A percentile compares a stretch with the other conserved stretches of the same genome.
These are phyloP conservation scores for Pilasporangium apinafurcum DNA, from an alignment of 352 stramenopile genomes.

Conservation along the genomic window DNA sequence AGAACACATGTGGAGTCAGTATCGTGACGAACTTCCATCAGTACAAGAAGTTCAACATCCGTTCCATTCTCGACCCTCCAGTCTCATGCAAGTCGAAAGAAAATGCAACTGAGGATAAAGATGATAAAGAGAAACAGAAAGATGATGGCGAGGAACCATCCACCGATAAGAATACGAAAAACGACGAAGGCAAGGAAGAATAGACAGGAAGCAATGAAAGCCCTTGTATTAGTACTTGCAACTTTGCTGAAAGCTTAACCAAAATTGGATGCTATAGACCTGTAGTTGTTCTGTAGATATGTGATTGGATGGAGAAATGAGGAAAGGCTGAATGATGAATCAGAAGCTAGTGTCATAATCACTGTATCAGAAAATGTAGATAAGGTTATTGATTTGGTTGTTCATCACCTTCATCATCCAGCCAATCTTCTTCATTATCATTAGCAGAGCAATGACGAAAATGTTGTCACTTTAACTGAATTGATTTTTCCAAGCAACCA, in stretches of 20 bases:
- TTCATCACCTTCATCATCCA: constrained; percentile 12
- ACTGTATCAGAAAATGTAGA: constrained; percentile 58
- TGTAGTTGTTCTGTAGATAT: background rate
- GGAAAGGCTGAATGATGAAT: constrained; percentile 28
- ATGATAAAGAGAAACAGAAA: background rate
- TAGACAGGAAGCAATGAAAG: constrained; percentile 3
- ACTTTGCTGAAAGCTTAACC: constrained; percentile 3
- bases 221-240: constrained; percentile 3
- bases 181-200: constrained; percentile 2
- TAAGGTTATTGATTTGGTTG: constrained; percentile 28
- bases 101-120: constrained; percentile 9
- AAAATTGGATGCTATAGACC: constrained; percentile 1
- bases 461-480: too few species aligned
- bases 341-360: constrained; percentile 11
- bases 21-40: constrained; percentile 70
- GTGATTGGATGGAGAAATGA: too few species aligned
- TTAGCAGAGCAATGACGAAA: too few species aligned
- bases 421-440: background rate
- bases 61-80: constrained; percentile 60
- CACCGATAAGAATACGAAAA: constrained; percentile 2
- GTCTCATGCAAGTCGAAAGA: constrained; percentile 10
- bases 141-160: background rate
- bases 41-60: constrained; percentile 75
- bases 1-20: constrained; percentile 67
- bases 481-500: too few species aligned